Base-by-base conservation (phyloP, 2,329 filamentous ascomycete genomes). In the Fusarium cicatricum region DNA sequence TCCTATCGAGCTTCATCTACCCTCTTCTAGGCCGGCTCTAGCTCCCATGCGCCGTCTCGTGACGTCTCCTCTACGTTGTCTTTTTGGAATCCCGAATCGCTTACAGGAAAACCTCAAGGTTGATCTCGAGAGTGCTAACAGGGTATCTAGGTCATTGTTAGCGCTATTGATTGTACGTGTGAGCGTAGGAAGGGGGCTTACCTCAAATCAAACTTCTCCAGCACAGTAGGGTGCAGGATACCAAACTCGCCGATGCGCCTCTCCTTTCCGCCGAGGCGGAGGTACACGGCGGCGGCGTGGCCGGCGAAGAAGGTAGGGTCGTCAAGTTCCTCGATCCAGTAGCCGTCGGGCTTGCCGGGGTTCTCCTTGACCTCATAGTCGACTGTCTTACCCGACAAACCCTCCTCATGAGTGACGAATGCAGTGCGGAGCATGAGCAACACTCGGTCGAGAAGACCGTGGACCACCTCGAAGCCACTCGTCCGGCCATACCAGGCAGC, bases 401-500 rank as follows among this genome's bases (percentile, higher is more conserved):
- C 88, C 64, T 93, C 90, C 69, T 93, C 91, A 55, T 85, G 83
- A 3, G 87, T 90, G 54, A 95, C 78, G 79, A 97, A 97, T 36
- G 87, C 85, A 40, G 87, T 90, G 71, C 90, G 90, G 58, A 99
- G 85, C 94, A 98, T 98, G 58, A 91, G 80, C 84, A 99, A 89
- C 60, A 98, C 79, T 47, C 95, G 89, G 76, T 99, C 95, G 37
- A 99, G 80, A 64, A 99, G 83, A 53, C 95, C 95, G 77, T 99
- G 96, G 3, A 99, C 92, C 62, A 96, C 82, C 78, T 99, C 95
- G 75, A 99, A 99, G 36, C 96, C 95, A 67, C 89, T 92, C 4
- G 88, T 91, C 82, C 95, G 97, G 71, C 93, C 93, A 77, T 94
- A 97, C 85, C 90, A 97, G 2, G 92, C 93, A 10, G 93, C 95